Conservation (phyloP, 2,329 filamentous ascomycete genomes). For the Fusarium coicis region DNA sequence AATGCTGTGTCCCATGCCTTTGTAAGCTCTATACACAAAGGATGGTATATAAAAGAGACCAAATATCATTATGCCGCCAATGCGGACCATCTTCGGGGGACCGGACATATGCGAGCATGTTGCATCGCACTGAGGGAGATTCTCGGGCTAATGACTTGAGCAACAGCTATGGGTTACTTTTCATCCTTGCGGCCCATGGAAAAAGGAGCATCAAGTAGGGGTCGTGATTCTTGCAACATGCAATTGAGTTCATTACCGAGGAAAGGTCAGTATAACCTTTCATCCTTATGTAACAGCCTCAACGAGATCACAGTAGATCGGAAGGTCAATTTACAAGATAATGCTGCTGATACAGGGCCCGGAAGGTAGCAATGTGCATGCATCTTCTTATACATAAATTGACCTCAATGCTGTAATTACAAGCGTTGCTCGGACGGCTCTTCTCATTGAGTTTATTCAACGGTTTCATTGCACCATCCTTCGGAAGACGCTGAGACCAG, state of each 20-base stretch:
- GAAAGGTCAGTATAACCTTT: background rate
- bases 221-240: background rate
- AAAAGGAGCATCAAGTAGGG: background rate
- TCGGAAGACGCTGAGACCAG: no score
- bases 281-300: no score
- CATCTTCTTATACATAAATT: no score
- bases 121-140: fast-evolving
- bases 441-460: no score
- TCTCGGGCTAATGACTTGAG: background rate
- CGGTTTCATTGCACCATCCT: no score
- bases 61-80: background rate
- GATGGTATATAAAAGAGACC: background rate
- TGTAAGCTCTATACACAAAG: background rate
- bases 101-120: background rate
- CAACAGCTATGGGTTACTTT: background rate
- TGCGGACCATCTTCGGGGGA: background rate
- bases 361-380: no score
- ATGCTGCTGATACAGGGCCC: no score
- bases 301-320: no score
- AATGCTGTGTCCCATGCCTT: background rate
- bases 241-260: background rate
- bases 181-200: fast-evolving
- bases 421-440: no score
- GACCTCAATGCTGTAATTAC: no score
- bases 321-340: no score